Conservation (phyloP, 129 eudicot genomes). For the Lonicera japonica region DNA sequence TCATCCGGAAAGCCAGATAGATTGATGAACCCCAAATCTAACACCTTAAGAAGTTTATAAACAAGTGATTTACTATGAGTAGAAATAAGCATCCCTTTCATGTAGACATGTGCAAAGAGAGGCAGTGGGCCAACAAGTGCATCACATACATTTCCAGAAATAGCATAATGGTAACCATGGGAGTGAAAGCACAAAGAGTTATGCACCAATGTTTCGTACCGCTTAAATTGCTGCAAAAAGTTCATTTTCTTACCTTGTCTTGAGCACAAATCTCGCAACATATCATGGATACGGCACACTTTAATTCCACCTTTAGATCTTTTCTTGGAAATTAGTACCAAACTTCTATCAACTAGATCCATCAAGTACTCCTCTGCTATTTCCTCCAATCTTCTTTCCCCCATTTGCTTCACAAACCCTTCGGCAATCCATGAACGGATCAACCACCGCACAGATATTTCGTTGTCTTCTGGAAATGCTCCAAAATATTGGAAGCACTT, state of each 20-base stretch:
- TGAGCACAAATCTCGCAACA: constrained; percentile 30
- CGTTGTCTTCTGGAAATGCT: constrained; percentile 28
- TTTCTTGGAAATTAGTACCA: constrained; percentile 15
- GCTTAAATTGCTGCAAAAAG: constrained; percentile 7
- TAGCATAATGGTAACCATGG: too few relatives aligned
- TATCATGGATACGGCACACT: constrained; percentile 34
- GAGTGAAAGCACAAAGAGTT: too few relatives aligned
- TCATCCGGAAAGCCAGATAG: constrained; percentile 3
- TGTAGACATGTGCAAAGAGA: too few relatives aligned
- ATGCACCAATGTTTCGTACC: too few relatives aligned
- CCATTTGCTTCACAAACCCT: constrained; percentile 20
- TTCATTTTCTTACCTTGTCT: constrained; percentile 21
- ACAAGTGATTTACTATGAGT: not conserved
- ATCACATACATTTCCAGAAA: too few relatives aligned
- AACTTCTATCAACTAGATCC: constrained; percentile 31
- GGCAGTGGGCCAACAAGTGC: not conserved
- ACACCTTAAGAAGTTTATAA: constrained; percentile 22
- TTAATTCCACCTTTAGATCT: constrained; percentile 22
- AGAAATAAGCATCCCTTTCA: not conserved
- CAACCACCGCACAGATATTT: constrained; percentile 22
- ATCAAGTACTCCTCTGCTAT: too few relatives aligned
- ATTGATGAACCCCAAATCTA: constrained; percentile 9
- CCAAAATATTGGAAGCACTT: constrained; percentile 41
- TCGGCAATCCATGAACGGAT: constrained; percentile 32
- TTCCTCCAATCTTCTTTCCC: constrained; percentile 18